Evolutionary conservation across 1,284 basidiomycete species (phyloP), one percentile per base, ranked within the genome.

Genomic region (Erythrobasidium hasegawianum): DNA sequence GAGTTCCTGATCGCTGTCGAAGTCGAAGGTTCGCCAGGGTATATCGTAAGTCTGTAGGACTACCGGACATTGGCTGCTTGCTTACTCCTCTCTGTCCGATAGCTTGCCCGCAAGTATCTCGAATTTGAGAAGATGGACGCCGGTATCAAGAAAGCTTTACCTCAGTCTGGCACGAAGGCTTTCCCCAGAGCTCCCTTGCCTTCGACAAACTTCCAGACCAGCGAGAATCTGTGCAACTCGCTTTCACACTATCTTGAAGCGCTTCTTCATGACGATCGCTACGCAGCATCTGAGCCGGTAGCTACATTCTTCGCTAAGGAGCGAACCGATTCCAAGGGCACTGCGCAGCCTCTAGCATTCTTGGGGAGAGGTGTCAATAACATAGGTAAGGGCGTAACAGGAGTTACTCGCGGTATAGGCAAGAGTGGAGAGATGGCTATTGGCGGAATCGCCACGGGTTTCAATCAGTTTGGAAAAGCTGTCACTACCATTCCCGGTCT

Each of bases 1-100:
- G 52, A 55, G n/a, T 69, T 62, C 49, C 33, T 69, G 7, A 60
- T 69, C n/a, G 68, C 68, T n/a, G 68, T 69, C 22, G 68, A 69
- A 29, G 57, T 54, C 18, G 57, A 59, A 26, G 56, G 50, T 1
- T 49, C 64, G 5, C 68, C 68, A 33, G 59, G 64, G 27, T 69
- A 67, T 47, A 69, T 69, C 29, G 52, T 69, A 29, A 43, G 68
- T 43, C 20, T 41, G n/a, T 49, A 14, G 2, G 2, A 24, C 39
- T 18, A 14, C 14, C 9, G 24, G 29, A 2, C 22, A 9, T 11
- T n/a, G 14, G n/a, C 22, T 20, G 26, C 33, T 13, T 45, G 3
- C 16, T 4, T 18, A 13, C 5, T 39, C 18, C 40, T 7, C 5
- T 18, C 2, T 33, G 7, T 24, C 9, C 2, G 7, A 38, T 27